Evolutionary conservation across 805 yeast species (phyloP).

Genomic region (Priceomyces fermenticarens): DNA sequence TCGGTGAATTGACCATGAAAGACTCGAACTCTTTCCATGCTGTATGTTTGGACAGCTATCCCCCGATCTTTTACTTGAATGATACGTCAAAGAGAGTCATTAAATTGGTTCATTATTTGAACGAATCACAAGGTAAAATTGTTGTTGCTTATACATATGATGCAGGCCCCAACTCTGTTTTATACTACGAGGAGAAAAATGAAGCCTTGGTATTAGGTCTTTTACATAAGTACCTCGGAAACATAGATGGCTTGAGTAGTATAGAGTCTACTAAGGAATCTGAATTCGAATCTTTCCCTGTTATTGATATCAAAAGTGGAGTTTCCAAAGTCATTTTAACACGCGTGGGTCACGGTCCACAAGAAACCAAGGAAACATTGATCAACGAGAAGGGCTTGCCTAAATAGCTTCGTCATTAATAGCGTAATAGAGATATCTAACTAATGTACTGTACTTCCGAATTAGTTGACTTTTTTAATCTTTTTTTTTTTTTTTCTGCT

Average conservation of each 20-base stretch:
- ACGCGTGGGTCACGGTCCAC: constrained; percentile 85
- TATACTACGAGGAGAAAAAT: constrained; percentile 78
- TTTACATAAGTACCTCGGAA: constrained; percentile 55
- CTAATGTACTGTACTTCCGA: no score
- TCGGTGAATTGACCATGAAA: constrained; percentile 90
- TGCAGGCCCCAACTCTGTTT: constrained; percentile 98
- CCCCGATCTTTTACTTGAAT: constrained; percentile 92
- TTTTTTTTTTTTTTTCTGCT: no score
- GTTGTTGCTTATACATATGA: constrained; percentile 97
- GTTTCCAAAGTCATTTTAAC: constrained; percentile 85
- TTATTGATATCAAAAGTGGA: constrained; percentile 57
- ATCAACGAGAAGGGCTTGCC: constrained; percentile 63
- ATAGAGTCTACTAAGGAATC: constrained; percentile 15
- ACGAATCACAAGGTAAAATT: constrained; percentile 59
- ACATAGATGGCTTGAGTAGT: constrained; percentile 68
- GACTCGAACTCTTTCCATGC: constrained; percentile 98
- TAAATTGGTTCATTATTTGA: constrained; percentile 73
- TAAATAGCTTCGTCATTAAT: constrained; percentile 20
- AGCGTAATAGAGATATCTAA: no score
- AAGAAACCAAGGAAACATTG: constrained; percentile 52
- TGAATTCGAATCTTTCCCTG: constrained; percentile 36
- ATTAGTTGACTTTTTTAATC: no score
- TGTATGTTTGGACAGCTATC: constrained; percentile 91
- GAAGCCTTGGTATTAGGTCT: constrained; percentile 73
- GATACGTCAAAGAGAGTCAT: constrained; percentile 86